Evolutionary conservation across 257 asterid genomes (phyloP).

Genomic region (Coffea eugenioides): DNA sequence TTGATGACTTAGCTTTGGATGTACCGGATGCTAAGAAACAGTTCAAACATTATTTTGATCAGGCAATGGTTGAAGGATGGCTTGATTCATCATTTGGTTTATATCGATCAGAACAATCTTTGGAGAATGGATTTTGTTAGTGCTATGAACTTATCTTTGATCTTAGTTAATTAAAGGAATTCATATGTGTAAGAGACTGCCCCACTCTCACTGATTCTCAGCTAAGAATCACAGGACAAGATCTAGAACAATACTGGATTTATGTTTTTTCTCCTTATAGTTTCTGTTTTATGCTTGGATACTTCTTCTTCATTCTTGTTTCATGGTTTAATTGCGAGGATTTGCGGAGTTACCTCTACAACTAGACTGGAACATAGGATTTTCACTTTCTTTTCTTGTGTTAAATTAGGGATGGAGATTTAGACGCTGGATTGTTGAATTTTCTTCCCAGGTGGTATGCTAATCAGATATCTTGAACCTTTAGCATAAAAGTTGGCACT

Average conservation of each 20-base stretch:
- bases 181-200: neutral
- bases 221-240: neutral
- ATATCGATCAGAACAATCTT: conserved; percentile 29
- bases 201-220: neutral
- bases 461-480: no score
- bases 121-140: conserved; percentile 39
- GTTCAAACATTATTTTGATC: conserved; percentile 41
- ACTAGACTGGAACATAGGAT: no score
- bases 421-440: no score
- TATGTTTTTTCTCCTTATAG: neutral
- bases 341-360: no score
- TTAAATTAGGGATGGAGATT: no score
- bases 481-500: no score
- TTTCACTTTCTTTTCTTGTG: no score
- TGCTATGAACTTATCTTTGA: conserved; percentile 3
- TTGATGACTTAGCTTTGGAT: conserved; percentile 87
- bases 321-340: no score
- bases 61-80: conserved; percentile 71
- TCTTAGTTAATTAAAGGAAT: neutral
- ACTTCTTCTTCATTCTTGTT: neutral
- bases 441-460: no score
- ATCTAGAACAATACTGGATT: neutral
- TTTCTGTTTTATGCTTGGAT: neutral
- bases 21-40: conserved; percentile 84
- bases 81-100: conserved; percentile 50